These are phyloP conservation scores for Dryadomyces quercivorus DNA, from an alignment of 2,329 filamentous ascomycete genomes.

Conservation along the genomic window DNA sequence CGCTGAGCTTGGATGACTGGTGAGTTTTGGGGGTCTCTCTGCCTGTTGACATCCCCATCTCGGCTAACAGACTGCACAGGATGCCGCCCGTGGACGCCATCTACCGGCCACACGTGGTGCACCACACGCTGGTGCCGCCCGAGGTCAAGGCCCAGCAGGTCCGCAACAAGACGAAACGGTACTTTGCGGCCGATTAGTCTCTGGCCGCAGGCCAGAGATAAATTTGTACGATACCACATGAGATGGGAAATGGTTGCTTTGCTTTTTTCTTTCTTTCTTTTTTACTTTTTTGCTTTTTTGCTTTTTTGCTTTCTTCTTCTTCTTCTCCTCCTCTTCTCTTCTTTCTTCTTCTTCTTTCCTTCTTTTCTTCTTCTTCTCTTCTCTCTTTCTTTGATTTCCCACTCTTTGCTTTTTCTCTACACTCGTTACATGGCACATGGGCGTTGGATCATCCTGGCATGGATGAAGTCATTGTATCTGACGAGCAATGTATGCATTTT, in stretches of 20 bases:
- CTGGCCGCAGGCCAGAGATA: not conserved
- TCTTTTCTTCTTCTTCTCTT: too few species aligned
- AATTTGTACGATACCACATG: not conserved
- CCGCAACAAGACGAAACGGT: constrained; percentile 55
- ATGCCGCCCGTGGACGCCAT: constrained; percentile 84
- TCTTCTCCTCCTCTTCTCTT: too few species aligned
- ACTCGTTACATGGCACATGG: not conserved
- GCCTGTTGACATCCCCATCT: not conserved
- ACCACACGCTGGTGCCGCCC: constrained; percentile 64
- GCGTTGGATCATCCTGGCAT: too few species aligned
- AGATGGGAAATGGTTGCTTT: not conserved
- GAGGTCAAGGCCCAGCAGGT: constrained; percentile 59
- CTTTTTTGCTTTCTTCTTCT: not conserved
- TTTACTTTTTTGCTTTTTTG: not conserved
- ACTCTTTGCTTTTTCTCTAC: not conserved
- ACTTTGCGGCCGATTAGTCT: constrained; percentile 53
- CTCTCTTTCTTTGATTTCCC: not conserved
- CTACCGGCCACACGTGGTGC: constrained; percentile 84
- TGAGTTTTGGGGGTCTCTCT: constrained; percentile 21
- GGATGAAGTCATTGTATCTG: too few species aligned
- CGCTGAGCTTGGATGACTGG: constrained; percentile 82
- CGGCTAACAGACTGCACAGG: constrained; percentile 25
- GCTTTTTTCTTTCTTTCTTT: not conserved
- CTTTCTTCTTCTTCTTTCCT: not conserved
- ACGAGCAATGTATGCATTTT: too few species aligned